Base-by-base conservation (phyloP, 2,329 filamentous ascomycete genomes). In the Penicillium sp. region DNA sequence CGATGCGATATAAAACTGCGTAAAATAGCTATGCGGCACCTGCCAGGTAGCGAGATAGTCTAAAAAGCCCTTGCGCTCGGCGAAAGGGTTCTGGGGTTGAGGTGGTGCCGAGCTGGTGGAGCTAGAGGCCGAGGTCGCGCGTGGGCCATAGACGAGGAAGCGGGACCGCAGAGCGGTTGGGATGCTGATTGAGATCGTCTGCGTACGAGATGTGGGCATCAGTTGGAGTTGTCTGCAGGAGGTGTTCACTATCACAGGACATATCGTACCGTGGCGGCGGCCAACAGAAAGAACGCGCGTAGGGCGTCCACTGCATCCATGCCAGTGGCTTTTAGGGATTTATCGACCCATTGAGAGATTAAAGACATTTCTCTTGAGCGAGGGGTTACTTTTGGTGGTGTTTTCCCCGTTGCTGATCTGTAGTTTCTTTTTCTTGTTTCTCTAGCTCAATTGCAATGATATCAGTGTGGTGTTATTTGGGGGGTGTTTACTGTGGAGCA, bases 1-100 rank as follows among this genome's bases (percentile, higher is more conserved):
- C 3, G 90, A 93, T 34, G 85, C 70, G 49, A 89, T 68, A 71
- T 99, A 97, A 75, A 96, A 97, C 64, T 94, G 89, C 40, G 81
- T 82, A 72, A 97, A 97, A 86, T 90, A 97, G 58, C 82, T 82
- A 74, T 97, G 94, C 19, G 93, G 91, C 34, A 97, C 87, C 68
- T 84, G 83, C 61, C 81, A 70, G 35, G 71, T 74, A 32, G 82
- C 79, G 18, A 82, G 65, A 53, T 68, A 69, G 63, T 85, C 82
- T 55, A 85, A 74, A 42, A 78, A 38, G 47, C 51, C 46, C 40
- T 50, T 48, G 30, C 23, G 42, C 39, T 42, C 16, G 16, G 29
- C 7, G 19, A 38, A 61, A 27, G 47, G 34, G 8, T 42, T 34
- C 39, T 44, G 52, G 19, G 53, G 34, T 16, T 45, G 49, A 26